Percentiles rank a stretch among this genome's conserved stretches.
Evolutionary conservation across 495 filamentous ascomycete genomes (phyloP).

Genomic region (Sabuloglossum arenarium): DNA sequence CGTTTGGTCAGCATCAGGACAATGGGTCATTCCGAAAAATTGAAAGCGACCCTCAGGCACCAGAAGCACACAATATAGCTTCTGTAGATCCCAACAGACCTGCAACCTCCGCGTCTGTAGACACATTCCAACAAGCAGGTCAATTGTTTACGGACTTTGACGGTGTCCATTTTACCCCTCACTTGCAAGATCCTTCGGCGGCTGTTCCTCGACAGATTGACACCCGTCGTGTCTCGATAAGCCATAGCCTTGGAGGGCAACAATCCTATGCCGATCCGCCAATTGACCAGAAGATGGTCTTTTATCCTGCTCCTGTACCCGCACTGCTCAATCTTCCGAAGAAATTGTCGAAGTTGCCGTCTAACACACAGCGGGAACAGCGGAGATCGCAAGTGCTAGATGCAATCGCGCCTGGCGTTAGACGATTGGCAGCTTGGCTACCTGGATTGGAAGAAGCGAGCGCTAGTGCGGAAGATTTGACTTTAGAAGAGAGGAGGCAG

Average conservation of each 20-base stretch:
- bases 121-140: slow-evolving; percentile 47
- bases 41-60: neutral
- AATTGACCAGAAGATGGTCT: slow-evolving; percentile 62
- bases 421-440: slow-evolving; percentile 24
- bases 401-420: slow-evolving; percentile 9
- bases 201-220: neutral
- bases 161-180: slow-evolving; percentile 53
- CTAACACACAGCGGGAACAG: slow-evolving; percentile 37
- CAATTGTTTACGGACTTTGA: slow-evolving; percentile 79
- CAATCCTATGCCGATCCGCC: slow-evolving; percentile 38
- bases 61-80: neutral
- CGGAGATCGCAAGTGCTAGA: slow-evolving; percentile 34
- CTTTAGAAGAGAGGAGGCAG: slow-evolving; percentile 4
- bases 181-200: neutral
- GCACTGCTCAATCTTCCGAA: slow-evolving; percentile 84
- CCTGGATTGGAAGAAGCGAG: slow-evolving; percentile 19
- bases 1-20: neutral
- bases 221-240: slow-evolving; percentile 6
- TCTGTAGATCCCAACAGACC: slow-evolving; percentile 3
- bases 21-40: neutral
- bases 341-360: slow-evolving; percentile 55
- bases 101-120: slow-evolving; percentile 32
- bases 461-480: slow-evolving; percentile 9
- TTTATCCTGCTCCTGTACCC: slow-evolving; percentile 87
- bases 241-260: neutral